phyloP scores from a whole-genome alignment of 208 protist species.

The Naegleria gruberi region DNA sequence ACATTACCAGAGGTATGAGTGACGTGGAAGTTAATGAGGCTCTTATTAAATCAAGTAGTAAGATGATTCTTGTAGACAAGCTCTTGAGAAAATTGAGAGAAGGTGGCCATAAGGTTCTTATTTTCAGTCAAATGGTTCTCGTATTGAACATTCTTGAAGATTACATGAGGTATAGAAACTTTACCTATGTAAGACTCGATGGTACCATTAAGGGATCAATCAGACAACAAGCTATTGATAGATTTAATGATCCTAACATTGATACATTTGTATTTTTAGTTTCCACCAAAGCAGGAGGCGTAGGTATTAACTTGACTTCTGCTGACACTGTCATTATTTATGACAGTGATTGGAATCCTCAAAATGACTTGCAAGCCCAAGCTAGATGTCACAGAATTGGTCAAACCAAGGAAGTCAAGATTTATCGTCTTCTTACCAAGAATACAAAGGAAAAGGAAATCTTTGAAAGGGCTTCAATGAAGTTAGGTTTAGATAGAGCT shows the following conservation, averaged over 20 bases:
- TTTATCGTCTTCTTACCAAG: constrained; percentile 94
- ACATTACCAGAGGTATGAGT: neutral
- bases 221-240: constrained; percentile 79
- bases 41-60: constrained; percentile 36
- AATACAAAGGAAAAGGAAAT: constrained; percentile 95
- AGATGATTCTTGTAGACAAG: constrained; percentile 58
- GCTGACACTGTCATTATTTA: constrained; percentile 97
- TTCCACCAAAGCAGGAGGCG: constrained; percentile 92
- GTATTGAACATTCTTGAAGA: constrained; percentile 65
- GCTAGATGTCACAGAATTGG: constrained; percentile 96
- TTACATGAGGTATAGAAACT: constrained; percentile 37
- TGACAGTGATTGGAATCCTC: constrained; percentile 97
- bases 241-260: constrained; percentile 78
- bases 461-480: constrained; percentile 90
- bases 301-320: constrained; percentile 96
- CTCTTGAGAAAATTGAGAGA: constrained; percentile 49
- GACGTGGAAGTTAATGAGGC: constrained; percentile 27
- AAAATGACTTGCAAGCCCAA: constrained; percentile 96
- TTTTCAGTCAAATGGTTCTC: constrained; percentile 61
- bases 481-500: constrained; percentile 85
- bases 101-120: constrained; percentile 50
- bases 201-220: constrained; percentile 67
- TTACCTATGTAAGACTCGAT: constrained; percentile 22
- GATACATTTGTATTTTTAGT: constrained; percentile 93
- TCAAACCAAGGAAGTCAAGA: constrained; percentile 87